Base-by-base conservation (phyloP, 78 protist genomes). In the Polysphondylium violaceum region DNA sequence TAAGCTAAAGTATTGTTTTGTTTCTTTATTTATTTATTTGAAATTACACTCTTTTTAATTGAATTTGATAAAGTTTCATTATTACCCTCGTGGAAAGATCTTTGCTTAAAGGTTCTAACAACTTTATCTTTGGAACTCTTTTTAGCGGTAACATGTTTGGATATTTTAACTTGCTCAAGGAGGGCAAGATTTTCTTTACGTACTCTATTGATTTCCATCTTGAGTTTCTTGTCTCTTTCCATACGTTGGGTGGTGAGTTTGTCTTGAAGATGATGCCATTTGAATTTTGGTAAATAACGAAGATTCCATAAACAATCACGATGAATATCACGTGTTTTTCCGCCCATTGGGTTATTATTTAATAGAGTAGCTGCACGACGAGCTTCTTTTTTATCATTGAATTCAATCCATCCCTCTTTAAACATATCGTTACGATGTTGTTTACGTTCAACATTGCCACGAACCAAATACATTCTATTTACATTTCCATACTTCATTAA, bases 381-480 rank as follows among this genome's bases (percentile, higher is more conserved):
- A 19, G 91, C 91, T 2, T 21, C 25, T 31, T 23, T 58, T 74
- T 83, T 83, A 21, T 83, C 91, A 40, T 35, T 33, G 59, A 83
- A 83, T 59, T 83, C 91, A n/a, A 83, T 69, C 91, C 91, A 83
- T 33, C 91, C 91, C n/a, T 83, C 91, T 83, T 83, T 83, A 21
- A 67, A 83, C 91, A 83, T 83, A 83, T 83, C 79, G 27, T 83
- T 83, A 58, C 91, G 53, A 11, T 58, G 41, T 2, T 25, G 27
- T 36, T 83, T 83, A 58, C 91, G 50, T 17, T 53, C 91, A n/a
- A 83, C 91, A 44, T 83, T 69, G 4, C 81, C 91, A 55, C 63
- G 60, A 29, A 83, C 40, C 38, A 83, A 69, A 25, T 83, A 25
- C 91, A 83, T 83, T 83, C 91, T 83, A 25, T 68, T 69, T 17